Conservation (phyloP, 441 rosid genomes). For the Gossypium schwendimanii region DNA sequence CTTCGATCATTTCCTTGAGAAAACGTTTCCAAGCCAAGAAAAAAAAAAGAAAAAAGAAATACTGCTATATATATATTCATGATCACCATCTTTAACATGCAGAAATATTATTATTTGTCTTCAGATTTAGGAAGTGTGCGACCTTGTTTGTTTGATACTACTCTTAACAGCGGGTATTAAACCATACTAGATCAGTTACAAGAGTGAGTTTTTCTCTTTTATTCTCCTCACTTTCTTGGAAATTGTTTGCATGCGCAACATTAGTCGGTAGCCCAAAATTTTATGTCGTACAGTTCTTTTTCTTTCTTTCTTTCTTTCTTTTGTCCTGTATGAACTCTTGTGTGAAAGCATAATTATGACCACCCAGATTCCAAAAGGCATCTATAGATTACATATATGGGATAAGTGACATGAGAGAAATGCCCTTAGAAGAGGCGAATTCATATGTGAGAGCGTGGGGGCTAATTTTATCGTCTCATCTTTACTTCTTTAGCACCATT, state of each 20-base stretch:
- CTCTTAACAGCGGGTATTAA: not conserved
- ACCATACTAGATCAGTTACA: not conserved
- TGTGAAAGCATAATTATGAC: not conserved
- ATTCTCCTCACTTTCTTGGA: conserved; percentile 24
- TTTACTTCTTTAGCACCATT: not conserved
- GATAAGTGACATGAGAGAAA: conserved; percentile 1
- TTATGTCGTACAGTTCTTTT: conserved; percentile 1
- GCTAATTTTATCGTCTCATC: conserved; percentile 9
- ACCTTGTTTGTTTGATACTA: too few relatives aligned
- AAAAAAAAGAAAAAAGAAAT: too few relatives aligned
- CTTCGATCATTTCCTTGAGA: not conserved
- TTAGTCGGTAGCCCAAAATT: conserved; percentile 15
- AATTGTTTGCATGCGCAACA: conserved; percentile 42
- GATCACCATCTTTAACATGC: too few relatives aligned
- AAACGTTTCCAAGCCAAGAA: not conserved
- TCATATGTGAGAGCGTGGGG: not conserved
- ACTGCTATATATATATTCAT: too few relatives aligned
- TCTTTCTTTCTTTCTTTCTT: not conserved
- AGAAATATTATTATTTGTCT: too few relatives aligned
- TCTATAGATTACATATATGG: not conserved
- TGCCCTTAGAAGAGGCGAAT: conserved; percentile 6
- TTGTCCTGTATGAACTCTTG: not conserved
- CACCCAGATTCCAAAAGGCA: conserved; percentile 16
- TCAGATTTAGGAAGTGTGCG: too few relatives aligned
- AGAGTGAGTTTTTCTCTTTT: not conserved